Conservation (phyloP, 129 eudicot species). For the Glebionis coronaria region DNA sequence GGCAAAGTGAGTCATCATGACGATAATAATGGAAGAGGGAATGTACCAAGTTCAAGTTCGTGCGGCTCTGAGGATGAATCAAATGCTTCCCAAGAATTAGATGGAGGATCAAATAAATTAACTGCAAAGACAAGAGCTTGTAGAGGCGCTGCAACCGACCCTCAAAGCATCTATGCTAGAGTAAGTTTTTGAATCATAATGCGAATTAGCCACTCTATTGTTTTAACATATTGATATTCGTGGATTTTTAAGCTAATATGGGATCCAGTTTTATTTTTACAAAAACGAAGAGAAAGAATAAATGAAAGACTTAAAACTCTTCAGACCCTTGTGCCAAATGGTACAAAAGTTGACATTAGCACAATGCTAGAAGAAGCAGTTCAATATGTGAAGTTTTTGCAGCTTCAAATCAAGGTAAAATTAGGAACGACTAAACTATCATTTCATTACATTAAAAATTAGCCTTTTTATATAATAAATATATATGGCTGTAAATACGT, state of each 20-base stretch:
- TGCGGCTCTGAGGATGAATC: slow-evolving; percentile 62
- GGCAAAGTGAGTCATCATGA: slow-evolving; percentile 6
- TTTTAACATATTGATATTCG: background rate
- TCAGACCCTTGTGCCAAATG: slow-evolving; percentile 90
- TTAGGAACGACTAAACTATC: background rate
- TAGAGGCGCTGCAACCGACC: slow-evolving; percentile 92
- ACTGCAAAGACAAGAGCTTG: slow-evolving; percentile 63
- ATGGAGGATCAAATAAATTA: slow-evolving; percentile 32
- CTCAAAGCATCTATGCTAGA: slow-evolving; percentile 98
- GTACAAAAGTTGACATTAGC: slow-evolving; percentile 96
- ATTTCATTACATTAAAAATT: background rate
- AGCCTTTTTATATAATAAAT: background rate
- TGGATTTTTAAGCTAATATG: slow-evolving; percentile 16
- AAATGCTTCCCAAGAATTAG: slow-evolving; percentile 51
- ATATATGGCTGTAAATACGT: background rate
- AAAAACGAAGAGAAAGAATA: slow-evolving; percentile 95
- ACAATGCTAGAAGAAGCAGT: slow-evolving; percentile 99
- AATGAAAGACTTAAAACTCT: slow-evolving; percentile 84
- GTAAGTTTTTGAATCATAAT: slow-evolving; percentile 28
- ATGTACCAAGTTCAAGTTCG: slow-evolving; percentile 40
- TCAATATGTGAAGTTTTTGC: slow-evolving; percentile 88
- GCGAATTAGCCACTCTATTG: background rate
- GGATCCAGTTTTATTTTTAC: slow-evolving; percentile 9
- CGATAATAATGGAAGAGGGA: slow-evolving; percentile 19
- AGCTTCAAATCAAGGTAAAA: slow-evolving; percentile 84